phyloP scores from a whole-genome alignment of 2,329 filamentous ascomycete genomes.

The Calonectria ilicicola region DNA sequence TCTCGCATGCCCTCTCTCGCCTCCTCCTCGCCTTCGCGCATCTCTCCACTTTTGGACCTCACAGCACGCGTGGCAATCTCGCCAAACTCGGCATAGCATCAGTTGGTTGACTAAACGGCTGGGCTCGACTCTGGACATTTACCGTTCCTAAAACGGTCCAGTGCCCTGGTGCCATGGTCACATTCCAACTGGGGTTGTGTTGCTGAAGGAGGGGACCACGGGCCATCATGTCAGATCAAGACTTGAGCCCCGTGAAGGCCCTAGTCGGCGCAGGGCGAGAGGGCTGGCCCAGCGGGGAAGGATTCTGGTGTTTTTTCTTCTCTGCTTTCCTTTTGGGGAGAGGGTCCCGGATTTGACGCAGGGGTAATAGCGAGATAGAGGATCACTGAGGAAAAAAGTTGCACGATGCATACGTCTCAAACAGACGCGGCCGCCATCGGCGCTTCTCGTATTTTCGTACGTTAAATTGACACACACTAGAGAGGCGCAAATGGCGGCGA shows the following conservation, averaged over 20 bases:
- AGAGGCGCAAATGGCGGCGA: not conserved
- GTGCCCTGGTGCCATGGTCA: not conserved
- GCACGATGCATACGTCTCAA: not conserved
- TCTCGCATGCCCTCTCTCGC: not conserved
- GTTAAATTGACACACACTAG: not conserved
- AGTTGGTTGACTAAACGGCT: constrained; percentile 12
- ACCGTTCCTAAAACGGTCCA: constrained; percentile 7
- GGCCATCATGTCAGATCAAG: constrained; percentile 5
- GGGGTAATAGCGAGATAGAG: constrained; percentile 28
- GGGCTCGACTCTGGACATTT: not conserved
- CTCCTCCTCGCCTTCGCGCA: not conserved
- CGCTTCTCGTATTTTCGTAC: not conserved
- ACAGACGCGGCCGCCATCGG: not conserved
- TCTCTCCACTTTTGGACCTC: not conserved
- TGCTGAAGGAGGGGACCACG: constrained; percentile 5
- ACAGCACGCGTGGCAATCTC: constrained; percentile 24
- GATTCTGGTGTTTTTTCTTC: not conserved
- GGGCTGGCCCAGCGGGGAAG: constrained; percentile 32
- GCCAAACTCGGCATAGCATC: constrained; percentile 15
- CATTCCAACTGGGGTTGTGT: not conserved
- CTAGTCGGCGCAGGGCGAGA: constrained; percentile 13
- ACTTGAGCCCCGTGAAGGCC: not conserved
- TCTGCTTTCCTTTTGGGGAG: not conserved
- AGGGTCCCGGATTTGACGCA: constrained; percentile 34
- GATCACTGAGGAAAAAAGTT: not conserved